Evolutionary conservation across 1,284 basidiomycete species (phyloP).

Genomic region (Stereum hirsutum): DNA sequence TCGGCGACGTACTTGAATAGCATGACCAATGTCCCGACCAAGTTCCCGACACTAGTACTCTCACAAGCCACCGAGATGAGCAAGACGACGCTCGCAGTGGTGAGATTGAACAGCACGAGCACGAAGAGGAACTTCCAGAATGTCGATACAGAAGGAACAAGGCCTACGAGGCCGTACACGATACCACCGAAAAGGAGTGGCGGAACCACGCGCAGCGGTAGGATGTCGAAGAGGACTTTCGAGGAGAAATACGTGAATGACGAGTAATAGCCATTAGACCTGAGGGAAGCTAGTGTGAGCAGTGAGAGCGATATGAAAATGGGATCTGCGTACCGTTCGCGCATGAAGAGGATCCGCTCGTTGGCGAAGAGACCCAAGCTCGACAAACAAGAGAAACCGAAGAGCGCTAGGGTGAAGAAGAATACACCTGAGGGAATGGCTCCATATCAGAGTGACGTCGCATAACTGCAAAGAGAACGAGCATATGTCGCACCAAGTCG

Average conservation of each 20-base stretch:
- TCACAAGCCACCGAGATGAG: slow-evolving; percentile 84
- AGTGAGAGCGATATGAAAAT: neutral
- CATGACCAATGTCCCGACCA: slow-evolving; percentile 94
- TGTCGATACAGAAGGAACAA: slow-evolving; percentile 79
- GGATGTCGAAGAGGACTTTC: slow-evolving; percentile 94
- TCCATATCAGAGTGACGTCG: neutral
- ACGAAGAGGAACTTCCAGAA: slow-evolving; percentile 99
- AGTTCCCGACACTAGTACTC: slow-evolving; percentile 81
- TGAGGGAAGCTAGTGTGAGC: slow-evolving; percentile 18
- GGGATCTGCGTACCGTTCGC: slow-evolving; percentile 63
- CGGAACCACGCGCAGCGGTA: slow-evolving; percentile 89
- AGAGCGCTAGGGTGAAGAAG: slow-evolving; percentile 92
- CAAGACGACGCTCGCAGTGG: slow-evolving; percentile 86
- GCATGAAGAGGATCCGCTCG: slow-evolving; percentile 92
- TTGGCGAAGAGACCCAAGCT: slow-evolving; percentile 90
- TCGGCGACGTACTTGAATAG: slow-evolving; percentile 95
- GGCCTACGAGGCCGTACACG: slow-evolving; percentile 87
- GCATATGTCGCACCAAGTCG: slow-evolving; percentile 45
- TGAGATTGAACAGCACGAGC: slow-evolving; percentile 91
- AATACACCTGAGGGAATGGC: slow-evolving; percentile 59
- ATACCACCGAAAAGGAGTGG: slow-evolving; percentile 93
- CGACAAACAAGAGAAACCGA: slow-evolving; percentile 93
- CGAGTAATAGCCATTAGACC: slow-evolving; percentile 95
- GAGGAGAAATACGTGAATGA: slow-evolving; percentile 94
- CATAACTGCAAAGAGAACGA: neutral